Percentiles rank a stretch among this genome's conserved stretches.
Conservation (phyloP, 805 yeast species). For the Teunomyces kruisii region DNA sequence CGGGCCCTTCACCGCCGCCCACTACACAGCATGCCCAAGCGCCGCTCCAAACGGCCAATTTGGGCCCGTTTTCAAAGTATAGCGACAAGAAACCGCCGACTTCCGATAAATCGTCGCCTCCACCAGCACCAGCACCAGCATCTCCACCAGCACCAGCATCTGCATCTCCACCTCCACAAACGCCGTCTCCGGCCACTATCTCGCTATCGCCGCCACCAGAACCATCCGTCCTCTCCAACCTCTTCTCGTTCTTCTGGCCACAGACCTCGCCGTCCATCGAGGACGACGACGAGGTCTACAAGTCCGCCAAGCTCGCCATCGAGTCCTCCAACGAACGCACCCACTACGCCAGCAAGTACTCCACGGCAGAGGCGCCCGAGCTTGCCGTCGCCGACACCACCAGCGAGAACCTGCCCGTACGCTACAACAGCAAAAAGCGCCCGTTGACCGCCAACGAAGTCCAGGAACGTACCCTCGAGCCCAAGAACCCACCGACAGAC, state of each 20-base stretch:
- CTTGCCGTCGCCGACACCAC: conserved; percentile 35
- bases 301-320: conserved; percentile 30
- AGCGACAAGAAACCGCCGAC: background rate
- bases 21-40: too few species aligned
- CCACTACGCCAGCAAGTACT: conserved; percentile 32
- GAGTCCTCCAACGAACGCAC: conserved; percentile 32
- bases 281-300: conserved; percentile 21
- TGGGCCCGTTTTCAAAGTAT: too few species aligned
- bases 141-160: background rate
- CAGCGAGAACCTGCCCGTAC: conserved; percentile 34
- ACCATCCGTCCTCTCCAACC: background rate
- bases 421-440: conserved; percentile 26
- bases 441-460: conserved; percentile 37
- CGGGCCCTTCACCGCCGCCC: too few species aligned
- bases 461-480: conserved; percentile 26
- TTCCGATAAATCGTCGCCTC: background rate
- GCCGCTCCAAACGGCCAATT: too few species aligned
- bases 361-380: conserved; percentile 14
- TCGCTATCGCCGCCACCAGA: background rate
- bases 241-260: background rate
- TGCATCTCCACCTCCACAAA: background rate
- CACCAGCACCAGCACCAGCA: background rate
- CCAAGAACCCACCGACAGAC: background rate
- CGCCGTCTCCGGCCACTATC: too few species aligned
- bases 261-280: background rate